Conservation (phyloP, 352 stramenopile genomes). For the Pythium brassicae region DNA sequence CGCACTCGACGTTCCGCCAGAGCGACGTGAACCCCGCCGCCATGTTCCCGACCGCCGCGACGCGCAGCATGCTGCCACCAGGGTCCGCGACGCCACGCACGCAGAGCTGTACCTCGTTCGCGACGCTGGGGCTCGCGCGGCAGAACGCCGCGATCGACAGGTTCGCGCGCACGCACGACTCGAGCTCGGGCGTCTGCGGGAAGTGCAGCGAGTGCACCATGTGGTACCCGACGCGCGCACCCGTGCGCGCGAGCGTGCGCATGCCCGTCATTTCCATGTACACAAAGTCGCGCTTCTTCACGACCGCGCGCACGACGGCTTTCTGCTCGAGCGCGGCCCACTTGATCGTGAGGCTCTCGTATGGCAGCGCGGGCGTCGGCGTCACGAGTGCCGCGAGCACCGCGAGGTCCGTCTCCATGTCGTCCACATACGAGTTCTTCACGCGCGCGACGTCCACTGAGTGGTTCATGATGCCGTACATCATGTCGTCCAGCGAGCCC, state of each 20-base stretch:
- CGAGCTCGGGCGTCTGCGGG: slow-evolving; percentile 23
- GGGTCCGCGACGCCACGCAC: slow-evolving; percentile 28
- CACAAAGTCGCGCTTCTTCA: slow-evolving; percentile 54
- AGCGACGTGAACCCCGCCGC: slow-evolving; percentile 26
- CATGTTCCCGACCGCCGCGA: slow-evolving; percentile 17
- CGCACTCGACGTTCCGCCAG: slow-evolving; percentile 22
- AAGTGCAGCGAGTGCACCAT: slow-evolving; percentile 52
- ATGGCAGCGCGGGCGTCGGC: slow-evolving; percentile 37
- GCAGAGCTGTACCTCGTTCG: slow-evolving; percentile 16
- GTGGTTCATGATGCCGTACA: slow-evolving; percentile 34
- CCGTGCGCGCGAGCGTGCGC: slow-evolving; percentile 23
- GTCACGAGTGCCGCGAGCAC: slow-evolving; percentile 44
- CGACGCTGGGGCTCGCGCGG: slow-evolving; percentile 19
- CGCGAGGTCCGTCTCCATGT: slow-evolving; percentile 33
- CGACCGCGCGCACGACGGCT: slow-evolving; percentile 20
- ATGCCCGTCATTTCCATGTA: slow-evolving; percentile 50
- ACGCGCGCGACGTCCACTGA: slow-evolving; percentile 27
- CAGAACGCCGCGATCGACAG: slow-evolving; percentile 39
- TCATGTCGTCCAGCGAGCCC: slow-evolving; percentile 30
- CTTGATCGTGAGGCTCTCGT: slow-evolving; percentile 30
- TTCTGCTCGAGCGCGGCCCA: slow-evolving; percentile 21
- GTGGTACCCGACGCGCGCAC: slow-evolving; percentile 51
- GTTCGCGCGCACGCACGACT: slow-evolving; percentile 19
- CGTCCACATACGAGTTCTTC: slow-evolving; percentile 40
- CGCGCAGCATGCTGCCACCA: slow-evolving; percentile 25